Evolutionary conservation across 2,329 filamentous ascomycete genomes (phyloP).

Genomic region (Colletotrichum tropicale): DNA sequence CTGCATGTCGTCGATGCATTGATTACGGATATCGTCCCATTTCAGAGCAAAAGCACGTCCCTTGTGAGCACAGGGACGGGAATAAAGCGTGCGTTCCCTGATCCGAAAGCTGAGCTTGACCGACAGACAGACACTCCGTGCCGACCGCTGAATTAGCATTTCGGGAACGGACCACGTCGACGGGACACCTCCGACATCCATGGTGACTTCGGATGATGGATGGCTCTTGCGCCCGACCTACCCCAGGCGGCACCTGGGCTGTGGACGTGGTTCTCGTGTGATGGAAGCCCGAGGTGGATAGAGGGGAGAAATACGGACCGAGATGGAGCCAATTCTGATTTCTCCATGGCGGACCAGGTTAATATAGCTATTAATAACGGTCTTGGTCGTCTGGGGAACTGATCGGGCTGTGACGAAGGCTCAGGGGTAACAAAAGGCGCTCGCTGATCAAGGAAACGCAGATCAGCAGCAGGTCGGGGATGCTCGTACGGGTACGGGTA

Average conservation of each 20-base stretch:
- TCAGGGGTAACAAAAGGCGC: not conserved
- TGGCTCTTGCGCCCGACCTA: not conserved
- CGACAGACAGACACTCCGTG: not conserved
- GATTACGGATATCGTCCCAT: not conserved
- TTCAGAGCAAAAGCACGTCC: not conserved
- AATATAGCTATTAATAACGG: not conserved
- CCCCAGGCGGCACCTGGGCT: not conserved
- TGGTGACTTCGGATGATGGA: slow-evolving; percentile 10
- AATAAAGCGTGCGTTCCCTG: not conserved
- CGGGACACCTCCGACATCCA: not conserved
- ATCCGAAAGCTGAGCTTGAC: not conserved
- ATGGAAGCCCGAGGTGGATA: not conserved
- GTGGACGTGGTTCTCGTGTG: not conserved
- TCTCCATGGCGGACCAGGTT: not conserved
- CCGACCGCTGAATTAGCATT: slow-evolving; percentile 4
- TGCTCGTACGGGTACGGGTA: not conserved
- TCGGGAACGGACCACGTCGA: slow-evolving; percentile 1
- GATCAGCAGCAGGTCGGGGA: not conserved
- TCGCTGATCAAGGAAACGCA: not conserved
- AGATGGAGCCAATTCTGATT: not conserved
- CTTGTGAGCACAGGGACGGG: not conserved
- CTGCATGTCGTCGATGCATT: not conserved
- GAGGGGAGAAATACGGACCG: not conserved
- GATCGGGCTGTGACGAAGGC: not conserved
- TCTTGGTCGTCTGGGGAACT: slow-evolving; percentile 13